Evolutionary conservation across 192 early-diverging fungal species (phyloP).

Genomic region (Nowakowskiella sp.): DNA sequence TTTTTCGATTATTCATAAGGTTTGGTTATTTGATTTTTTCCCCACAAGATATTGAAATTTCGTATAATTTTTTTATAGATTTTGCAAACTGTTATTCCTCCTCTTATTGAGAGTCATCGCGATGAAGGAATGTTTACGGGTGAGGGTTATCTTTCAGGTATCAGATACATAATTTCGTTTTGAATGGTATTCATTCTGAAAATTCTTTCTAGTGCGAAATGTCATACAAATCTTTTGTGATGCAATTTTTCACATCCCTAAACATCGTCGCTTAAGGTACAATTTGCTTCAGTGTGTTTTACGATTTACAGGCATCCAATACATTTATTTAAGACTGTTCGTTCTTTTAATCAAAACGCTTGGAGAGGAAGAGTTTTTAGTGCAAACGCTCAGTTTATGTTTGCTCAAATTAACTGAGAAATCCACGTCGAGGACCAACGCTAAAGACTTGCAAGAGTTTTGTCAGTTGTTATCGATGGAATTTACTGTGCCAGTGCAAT

Average conservation of each 20-base stretch:
- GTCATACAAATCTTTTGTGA: slow-evolving; percentile 89
- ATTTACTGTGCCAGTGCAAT: neutral
- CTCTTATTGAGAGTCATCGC: slow-evolving; percentile 53
- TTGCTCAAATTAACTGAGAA: neutral
- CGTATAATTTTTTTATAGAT: slow-evolving; percentile 34
- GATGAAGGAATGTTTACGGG: slow-evolving; percentile 9
- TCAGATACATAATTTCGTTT: slow-evolving; percentile 9
- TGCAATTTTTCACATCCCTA: slow-evolving; percentile 84
- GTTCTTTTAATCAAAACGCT: slow-evolving; percentile 71
- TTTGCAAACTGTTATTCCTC: slow-evolving; percentile 76
- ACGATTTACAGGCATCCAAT: neutral
- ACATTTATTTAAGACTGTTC: slow-evolving; percentile 58
- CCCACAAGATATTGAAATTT: neutral
- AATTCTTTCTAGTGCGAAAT: slow-evolving; percentile 13
- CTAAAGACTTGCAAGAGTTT: neutral
- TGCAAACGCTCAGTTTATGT: slow-evolving; percentile 3
- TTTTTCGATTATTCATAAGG: slow-evolving; percentile 84
- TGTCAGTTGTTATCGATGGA: neutral
- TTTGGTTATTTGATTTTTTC: neutral
- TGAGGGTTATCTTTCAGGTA: slow-evolving; percentile 9
- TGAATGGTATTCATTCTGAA: slow-evolving; percentile 7
- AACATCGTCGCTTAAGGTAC: slow-evolving; percentile 67
- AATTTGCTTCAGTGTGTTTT: too few species aligned
- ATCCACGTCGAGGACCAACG: neutral
- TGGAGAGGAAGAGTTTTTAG: slow-evolving; percentile 66